These are phyloP conservation scores for Albophoma yamanashiensis DNA, from an alignment of 2,329 filamentous ascomycete species.

Conservation along the genomic window DNA sequence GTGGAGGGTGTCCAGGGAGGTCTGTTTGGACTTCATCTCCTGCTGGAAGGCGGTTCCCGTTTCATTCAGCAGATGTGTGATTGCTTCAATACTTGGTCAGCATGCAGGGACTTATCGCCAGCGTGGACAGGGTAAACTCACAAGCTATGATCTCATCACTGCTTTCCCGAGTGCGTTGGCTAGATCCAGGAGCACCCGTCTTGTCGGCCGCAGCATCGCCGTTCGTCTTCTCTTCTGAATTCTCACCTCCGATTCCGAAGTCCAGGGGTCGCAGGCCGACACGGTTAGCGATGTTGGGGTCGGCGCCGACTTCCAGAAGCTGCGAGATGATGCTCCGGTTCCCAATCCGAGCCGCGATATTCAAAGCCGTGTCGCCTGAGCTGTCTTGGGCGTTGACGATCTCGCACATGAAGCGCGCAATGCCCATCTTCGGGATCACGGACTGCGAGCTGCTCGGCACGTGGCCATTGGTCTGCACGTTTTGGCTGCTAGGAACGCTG, in stretches of 20 bases:
- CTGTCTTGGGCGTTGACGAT: conserved; percentile 95
- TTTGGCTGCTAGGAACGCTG: conserved; percentile 47
- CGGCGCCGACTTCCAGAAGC: conserved; percentile 85
- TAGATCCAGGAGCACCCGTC: conserved; percentile 32
- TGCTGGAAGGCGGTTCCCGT: conserved; percentile 70
- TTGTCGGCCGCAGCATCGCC: conserved; percentile 32
- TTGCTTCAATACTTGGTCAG: conserved; percentile 38
- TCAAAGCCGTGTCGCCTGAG: conserved; percentile 87
- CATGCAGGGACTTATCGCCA: background rate
- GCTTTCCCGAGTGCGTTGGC: conserved; percentile 54
- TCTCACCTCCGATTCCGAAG: conserved; percentile 77
- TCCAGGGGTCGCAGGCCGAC: conserved; percentile 84
- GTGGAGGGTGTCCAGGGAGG: conserved; percentile 73
- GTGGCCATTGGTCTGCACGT: conserved; percentile 19
- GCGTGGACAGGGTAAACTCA: conserved; percentile 31
- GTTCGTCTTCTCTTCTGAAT: conserved; percentile 31
- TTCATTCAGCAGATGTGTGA: conserved; percentile 71
- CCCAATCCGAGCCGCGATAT: conserved; percentile 84
- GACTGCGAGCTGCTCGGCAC: conserved; percentile 28
- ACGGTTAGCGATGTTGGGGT: conserved; percentile 83
- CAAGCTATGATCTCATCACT: conserved; percentile 71
- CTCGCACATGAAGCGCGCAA: conserved; percentile 91
- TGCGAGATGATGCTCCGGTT: conserved; percentile 96
- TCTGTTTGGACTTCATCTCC: conserved; percentile 75
- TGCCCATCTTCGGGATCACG: conserved; percentile 57